These are phyloP conservation scores for Penicillium janthinellum DNA, from an alignment of 2,329 filamentous ascomycete species.

Conservation along the genomic window DNA sequence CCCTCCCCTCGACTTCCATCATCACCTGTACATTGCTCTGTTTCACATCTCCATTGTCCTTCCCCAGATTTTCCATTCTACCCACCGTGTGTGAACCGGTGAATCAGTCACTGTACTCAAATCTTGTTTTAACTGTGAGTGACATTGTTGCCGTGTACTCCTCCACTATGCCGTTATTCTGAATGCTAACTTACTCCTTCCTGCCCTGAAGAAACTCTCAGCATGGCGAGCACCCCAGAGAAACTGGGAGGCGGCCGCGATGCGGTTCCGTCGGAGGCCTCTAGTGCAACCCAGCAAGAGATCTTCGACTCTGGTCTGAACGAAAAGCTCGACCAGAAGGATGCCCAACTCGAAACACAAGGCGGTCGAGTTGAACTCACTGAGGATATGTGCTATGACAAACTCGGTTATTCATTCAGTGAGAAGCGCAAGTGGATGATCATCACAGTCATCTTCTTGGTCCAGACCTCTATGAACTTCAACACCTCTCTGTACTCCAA, in stretches of 20 bases:
- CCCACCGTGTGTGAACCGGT: neutral
- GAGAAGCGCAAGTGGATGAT: constrained; percentile 71
- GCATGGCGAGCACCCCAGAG: constrained; percentile 24
- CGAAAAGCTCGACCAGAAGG: constrained; percentile 24
- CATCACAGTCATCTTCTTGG: constrained; percentile 70
- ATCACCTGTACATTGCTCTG: neutral
- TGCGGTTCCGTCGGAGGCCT: constrained; percentile 35
- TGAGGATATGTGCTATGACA: constrained; percentile 64
- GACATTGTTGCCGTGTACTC: neutral
- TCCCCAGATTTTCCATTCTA: neutral
- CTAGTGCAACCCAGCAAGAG: constrained; percentile 36
- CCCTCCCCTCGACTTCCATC: neutral
- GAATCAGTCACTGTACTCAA: neutral
- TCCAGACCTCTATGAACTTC: constrained; percentile 78
- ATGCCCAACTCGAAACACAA: constrained; percentile 30
- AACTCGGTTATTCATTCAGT: constrained; percentile 66
- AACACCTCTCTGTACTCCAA: constrained; percentile 76
- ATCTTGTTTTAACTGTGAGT: constrained; percentile 1
- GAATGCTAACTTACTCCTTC: neutral
- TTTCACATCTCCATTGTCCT: neutral
- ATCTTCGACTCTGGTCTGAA: constrained; percentile 18
- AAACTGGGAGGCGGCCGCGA: constrained; percentile 26
- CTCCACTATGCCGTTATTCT: neutral
- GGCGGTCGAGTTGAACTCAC: constrained; percentile 42
- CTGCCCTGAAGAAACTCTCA: constrained; percentile 4